Evolutionary conservation across 2,329 filamentous ascomycete genomes (phyloP).

Genomic region (Lecanoromycetidae sp.): DNA sequence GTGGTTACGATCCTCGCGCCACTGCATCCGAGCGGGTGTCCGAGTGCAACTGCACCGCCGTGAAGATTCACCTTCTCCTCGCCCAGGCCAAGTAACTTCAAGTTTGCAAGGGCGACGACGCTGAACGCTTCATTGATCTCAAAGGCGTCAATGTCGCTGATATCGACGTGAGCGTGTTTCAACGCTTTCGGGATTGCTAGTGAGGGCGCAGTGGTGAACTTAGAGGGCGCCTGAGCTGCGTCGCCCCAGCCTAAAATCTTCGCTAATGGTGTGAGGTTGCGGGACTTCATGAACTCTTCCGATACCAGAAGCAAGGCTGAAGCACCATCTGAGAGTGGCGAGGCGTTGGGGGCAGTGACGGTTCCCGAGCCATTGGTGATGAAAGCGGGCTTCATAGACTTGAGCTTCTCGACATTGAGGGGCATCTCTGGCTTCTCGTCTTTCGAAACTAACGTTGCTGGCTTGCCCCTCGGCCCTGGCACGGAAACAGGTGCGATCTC

Average conservation of each 20-base stretch:
- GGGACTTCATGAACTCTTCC: slow-evolving; percentile 84
- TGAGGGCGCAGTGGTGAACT: slow-evolving; percentile 89
- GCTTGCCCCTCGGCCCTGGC: slow-evolving; percentile 80
- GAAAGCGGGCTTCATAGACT: slow-evolving; percentile 73
- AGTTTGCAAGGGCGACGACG: slow-evolving; percentile 88
- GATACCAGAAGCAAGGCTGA: slow-evolving; percentile 87
- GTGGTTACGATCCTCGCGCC: slow-evolving; percentile 91
- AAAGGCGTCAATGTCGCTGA: slow-evolving; percentile 74
- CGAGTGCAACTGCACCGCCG: slow-evolving; percentile 88
- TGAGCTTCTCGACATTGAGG: slow-evolving; percentile 71
- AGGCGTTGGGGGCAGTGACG: slow-evolving; percentile 91
- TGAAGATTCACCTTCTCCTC: slow-evolving; percentile 89
- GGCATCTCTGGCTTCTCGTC: slow-evolving; percentile 47
- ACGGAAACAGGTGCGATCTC: slow-evolving; percentile 90
- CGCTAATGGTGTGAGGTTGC: slow-evolving; percentile 79
- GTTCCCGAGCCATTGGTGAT: slow-evolving; percentile 63
- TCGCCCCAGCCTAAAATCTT: slow-evolving; percentile 98
- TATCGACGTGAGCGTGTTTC: slow-evolving; percentile 76
- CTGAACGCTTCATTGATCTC: slow-evolving; percentile 99
- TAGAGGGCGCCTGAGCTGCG: slow-evolving; percentile 77
- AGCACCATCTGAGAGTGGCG: slow-evolving; percentile 89
- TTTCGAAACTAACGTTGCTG: slow-evolving; percentile 61
- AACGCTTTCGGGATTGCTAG: slow-evolving; percentile 95
- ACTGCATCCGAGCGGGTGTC: slow-evolving; percentile 86
- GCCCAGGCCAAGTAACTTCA: slow-evolving; percentile 72